phyloP scores from a whole-genome alignment of 495 filamentous ascomycete genomes.

The Podospora fimiseda region DNA sequence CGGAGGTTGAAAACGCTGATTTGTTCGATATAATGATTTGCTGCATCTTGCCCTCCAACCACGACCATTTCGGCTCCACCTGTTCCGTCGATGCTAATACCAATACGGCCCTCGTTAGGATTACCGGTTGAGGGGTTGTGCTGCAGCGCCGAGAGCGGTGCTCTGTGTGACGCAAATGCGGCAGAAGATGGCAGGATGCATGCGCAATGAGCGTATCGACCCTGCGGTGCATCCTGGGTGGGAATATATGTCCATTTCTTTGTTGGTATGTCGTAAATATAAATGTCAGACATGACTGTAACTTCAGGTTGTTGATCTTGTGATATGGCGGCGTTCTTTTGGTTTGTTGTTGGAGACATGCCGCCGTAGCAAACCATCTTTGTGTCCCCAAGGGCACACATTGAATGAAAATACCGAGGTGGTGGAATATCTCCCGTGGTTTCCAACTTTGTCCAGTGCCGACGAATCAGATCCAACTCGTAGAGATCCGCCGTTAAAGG shows the following conservation, averaged over 20 bases:
- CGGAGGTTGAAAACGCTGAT: conserved; percentile 96
- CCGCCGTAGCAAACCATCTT: conserved; percentile 97
- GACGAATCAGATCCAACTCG: conserved; percentile 81
- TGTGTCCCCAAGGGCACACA: conserved; percentile 86
- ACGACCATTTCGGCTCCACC: conserved; percentile 97
- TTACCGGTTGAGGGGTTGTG: conserved; percentile 76
- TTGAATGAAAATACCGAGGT: conserved; percentile 92
- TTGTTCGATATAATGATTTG: conserved; percentile 98
- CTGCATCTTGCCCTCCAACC: conserved; percentile 90
- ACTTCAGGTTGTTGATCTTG: conserved; percentile 79
- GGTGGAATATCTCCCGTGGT: conserved; percentile 77
- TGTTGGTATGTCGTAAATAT: conserved; percentile 86
- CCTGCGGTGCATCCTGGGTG: conserved; percentile 76
- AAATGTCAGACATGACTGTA: conserved; percentile 95
- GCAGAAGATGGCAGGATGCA: conserved; percentile 86
- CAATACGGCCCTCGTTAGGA: conserved; percentile 78
- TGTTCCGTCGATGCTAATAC: conserved; percentile 78
- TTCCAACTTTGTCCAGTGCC: conserved; percentile 91
- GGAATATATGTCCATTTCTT: conserved; percentile 80
- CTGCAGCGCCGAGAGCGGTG: conserved; percentile 76
- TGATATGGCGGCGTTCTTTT: conserved; percentile 39
- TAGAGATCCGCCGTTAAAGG: conserved; percentile 84
- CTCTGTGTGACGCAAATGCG: conserved; percentile 72
- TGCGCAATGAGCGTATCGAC: conserved; percentile 94
- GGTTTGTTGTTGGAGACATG: conserved; percentile 73